These are phyloP conservation scores for Maudiozyma barnettii DNA, from an alignment of 805 yeast species.

Conservation along the genomic window DNA sequence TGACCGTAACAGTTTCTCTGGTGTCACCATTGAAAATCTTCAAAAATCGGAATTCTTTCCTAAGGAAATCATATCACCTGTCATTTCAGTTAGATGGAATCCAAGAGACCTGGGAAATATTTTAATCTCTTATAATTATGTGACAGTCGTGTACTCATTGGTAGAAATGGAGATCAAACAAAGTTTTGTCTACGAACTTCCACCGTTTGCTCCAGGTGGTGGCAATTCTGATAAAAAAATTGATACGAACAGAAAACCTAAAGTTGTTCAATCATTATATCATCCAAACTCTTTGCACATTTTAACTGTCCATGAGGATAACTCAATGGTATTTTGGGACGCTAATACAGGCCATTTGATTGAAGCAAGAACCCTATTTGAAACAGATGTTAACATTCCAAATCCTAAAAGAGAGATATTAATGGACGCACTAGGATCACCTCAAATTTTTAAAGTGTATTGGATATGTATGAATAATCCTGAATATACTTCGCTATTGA, in stretches of 20 bases:
- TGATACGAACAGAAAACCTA: constrained; percentile 33
- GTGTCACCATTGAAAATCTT: constrained; percentile 57
- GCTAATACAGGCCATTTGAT: constrained; percentile 63
- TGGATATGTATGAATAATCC: constrained; percentile 82
- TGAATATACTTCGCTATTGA: constrained; percentile 62
- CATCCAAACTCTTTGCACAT: constrained; percentile 91
- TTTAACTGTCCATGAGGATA: constrained; percentile 71
- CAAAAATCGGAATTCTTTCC: constrained; percentile 53
- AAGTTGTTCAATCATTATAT: constrained; percentile 49
- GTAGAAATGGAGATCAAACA: constrained; percentile 49
- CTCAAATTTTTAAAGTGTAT: constrained; percentile 42
- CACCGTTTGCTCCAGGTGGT: constrained; percentile 67
- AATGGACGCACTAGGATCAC: constrained; percentile 8
- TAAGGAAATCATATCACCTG: constrained; percentile 51
- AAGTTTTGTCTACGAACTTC: constrained; percentile 50
- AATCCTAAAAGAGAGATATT: constrained; percentile 19
- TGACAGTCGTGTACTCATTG: constrained; percentile 62
- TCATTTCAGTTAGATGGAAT: constrained; percentile 61
- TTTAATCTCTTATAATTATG: constrained; percentile 60
- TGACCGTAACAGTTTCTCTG: constrained; percentile 62
- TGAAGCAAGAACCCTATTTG: constrained; percentile 64
- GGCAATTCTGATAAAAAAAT: constrained; percentile 30
- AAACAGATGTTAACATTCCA: constrained; percentile 52
- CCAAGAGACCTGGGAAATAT: constrained; percentile 83
- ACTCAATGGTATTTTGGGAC: constrained; percentile 89